Evolutionary conservation across 2,329 filamentous ascomycete species (phyloP).

Genomic region (Pseudomassariella vexata): DNA sequence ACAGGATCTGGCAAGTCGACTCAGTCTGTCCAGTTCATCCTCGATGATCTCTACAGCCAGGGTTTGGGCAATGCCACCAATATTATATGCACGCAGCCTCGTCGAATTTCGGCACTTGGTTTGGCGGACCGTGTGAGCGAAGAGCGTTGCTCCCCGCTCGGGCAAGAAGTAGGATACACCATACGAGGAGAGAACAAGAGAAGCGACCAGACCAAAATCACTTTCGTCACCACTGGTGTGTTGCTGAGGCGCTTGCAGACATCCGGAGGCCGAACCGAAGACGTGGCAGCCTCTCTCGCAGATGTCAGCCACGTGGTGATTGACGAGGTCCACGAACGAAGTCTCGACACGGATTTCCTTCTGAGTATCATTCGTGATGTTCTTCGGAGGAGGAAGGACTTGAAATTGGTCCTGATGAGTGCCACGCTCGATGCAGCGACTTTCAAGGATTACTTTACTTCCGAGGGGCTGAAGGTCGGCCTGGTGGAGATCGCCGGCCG

Average conservation of each 20-base stretch:
- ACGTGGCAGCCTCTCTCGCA: slow-evolving; percentile 74
- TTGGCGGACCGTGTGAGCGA: slow-evolving; percentile 92
- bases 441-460: slow-evolving; percentile 79
- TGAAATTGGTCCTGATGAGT: slow-evolving; percentile 93
- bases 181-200: slow-evolving; percentile 86
- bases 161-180: slow-evolving; percentile 83
- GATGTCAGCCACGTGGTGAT: slow-evolving; percentile 94
- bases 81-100: slow-evolving; percentile 92
- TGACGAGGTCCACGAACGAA: slow-evolving; percentile 94
- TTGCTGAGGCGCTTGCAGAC: slow-evolving; percentile 86
- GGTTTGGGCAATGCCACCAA: slow-evolving; percentile 73
- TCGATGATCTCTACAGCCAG: slow-evolving; percentile 80
- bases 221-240: slow-evolving; percentile 93
- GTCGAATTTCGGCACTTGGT: slow-evolving; percentile 88
- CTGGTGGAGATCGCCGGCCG: slow-evolving; percentile 81
- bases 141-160: slow-evolving; percentile 75
- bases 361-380: slow-evolving; percentile 83
- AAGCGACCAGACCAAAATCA: slow-evolving; percentile 74
- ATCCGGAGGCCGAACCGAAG: slow-evolving; percentile 72
- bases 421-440: slow-evolving; percentile 85
- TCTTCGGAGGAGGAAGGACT: slow-evolving; percentile 63
- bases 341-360: slow-evolving; percentile 90
- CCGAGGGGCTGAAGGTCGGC: slow-evolving; percentile 62
- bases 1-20: slow-evolving; percentile 97
- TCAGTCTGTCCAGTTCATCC: slow-evolving; percentile 90